Percentiles rank a stretch among this genome's conserved stretches.
Evolutionary conservation across 306 rosid species (phyloP).

Genomic region (Trichosanthes cucumerina): DNA sequence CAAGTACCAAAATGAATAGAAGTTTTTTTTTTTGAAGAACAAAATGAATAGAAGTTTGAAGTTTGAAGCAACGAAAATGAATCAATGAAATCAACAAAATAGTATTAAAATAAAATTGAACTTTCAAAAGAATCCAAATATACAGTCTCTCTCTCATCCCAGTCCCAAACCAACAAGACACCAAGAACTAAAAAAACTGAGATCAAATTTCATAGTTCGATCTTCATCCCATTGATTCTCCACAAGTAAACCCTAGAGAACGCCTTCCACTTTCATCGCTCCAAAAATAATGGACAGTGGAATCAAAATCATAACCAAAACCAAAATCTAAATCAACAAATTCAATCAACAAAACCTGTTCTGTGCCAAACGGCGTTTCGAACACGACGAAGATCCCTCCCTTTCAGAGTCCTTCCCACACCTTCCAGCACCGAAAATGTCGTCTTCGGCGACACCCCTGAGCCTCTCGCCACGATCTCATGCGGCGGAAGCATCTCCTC

Average conservation of each 20-base stretch:
- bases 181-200: not conserved
- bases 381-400: conserved; percentile 85
- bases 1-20: too few relatives aligned
- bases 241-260: not conserved
- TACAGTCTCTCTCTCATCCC: not conserved
- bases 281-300: not conserved
- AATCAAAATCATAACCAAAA: not conserved
- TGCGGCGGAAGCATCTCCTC: conserved; percentile 70
- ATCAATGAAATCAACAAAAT: too few relatives aligned
- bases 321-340: not conserved
- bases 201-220: not conserved
- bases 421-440: conserved; percentile 83
- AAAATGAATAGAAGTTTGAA: too few relatives aligned
- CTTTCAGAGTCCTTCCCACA: conserved; percentile 81
- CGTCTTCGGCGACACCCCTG: conserved; percentile 55
- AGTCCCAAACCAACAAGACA: not conserved
- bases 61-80: too few relatives aligned
- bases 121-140: not conserved
- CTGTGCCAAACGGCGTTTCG: conserved; percentile 72
- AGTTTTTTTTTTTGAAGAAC: too few relatives aligned
- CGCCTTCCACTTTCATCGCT: not conserved
- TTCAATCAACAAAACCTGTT: conserved; percentile 78
- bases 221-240: not conserved
- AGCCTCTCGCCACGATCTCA: conserved; percentile 58
- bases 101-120: too few relatives aligned